phyloP scores from a whole-genome alignment of 176 grass and related monocot genomes.

The Areca catechu region DNA sequence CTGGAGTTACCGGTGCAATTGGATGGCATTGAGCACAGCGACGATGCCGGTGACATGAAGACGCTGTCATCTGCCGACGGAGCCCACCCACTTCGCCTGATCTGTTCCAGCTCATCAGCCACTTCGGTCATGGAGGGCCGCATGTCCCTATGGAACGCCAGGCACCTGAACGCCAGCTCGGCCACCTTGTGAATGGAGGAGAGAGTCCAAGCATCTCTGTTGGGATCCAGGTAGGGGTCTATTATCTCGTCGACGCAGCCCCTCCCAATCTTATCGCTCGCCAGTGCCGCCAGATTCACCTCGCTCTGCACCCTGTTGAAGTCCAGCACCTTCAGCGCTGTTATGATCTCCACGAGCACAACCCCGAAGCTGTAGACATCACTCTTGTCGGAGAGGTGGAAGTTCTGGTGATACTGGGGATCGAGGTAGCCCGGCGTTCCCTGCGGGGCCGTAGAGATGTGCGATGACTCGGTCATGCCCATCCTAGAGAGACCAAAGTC shows the following conservation, averaged over 20 bases:
- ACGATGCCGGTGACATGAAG: constrained; percentile 50
- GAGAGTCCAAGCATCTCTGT: constrained; percentile 13
- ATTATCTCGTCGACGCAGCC: constrained; percentile 13
- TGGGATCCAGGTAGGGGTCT: neutral
- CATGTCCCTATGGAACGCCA: constrained; percentile 6
- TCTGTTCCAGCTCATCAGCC: constrained; percentile 1
- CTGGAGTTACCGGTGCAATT: constrained; percentile 40
- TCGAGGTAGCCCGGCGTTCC: constrained; percentile 12
- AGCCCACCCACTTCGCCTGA: too few relatives aligned
- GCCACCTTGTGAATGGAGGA: constrained; percentile 6
- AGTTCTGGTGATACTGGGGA: constrained; percentile 16
- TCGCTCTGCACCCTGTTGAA: constrained; percentile 15
- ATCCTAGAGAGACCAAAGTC: constrained; percentile 3
- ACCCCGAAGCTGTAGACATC: constrained; percentile 23
- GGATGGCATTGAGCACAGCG: constrained; percentile 36
- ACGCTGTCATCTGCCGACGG: constrained; percentile 47
- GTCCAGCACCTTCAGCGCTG: constrained; percentile 16
- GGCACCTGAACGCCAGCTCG: constrained; percentile 13
- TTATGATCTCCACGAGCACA: constrained; percentile 20
- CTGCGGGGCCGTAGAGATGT: constrained; percentile 15
- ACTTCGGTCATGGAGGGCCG: constrained; percentile 11
- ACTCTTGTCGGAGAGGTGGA: constrained; percentile 16
- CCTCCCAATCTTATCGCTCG: neutral
- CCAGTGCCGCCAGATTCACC: constrained; percentile 17
- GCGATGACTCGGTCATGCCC: neutral